phyloP scores from a whole-genome alignment of 2,329 filamentous ascomycete genomes.

The Xylaria digitata region DNA sequence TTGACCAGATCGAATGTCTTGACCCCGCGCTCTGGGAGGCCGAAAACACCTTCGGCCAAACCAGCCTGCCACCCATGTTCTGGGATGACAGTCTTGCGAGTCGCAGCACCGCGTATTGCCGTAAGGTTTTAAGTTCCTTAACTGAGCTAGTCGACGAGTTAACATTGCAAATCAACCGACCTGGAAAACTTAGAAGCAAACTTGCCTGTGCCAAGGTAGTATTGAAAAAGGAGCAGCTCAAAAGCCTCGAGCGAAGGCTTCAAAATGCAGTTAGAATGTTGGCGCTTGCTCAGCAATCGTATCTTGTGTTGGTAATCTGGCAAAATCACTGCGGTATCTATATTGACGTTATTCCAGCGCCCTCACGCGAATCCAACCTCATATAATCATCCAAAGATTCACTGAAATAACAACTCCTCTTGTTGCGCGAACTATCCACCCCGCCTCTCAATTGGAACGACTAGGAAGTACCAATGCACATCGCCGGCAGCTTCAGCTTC shows the following conservation, averaged over 20 bases:
- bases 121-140: constrained; percentile 40
- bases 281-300: constrained; percentile 39
- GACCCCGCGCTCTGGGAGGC: constrained; percentile 42
- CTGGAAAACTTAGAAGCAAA: constrained; percentile 16
- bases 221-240: constrained; percentile 42
- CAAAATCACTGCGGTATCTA: not conserved
- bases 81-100: constrained; percentile 35
- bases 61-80: constrained; percentile 24
- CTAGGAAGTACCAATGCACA: no score
- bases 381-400: constrained; percentile 40
- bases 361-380: constrained; percentile 38
- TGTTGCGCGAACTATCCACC: not conserved
- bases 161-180: constrained; percentile 28
- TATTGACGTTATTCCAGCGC: constrained; percentile 33
- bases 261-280: constrained; percentile 42
- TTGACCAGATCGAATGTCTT: constrained; percentile 46
- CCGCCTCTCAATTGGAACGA: not conserved
- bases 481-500: not conserved
- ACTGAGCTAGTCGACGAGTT: constrained; percentile 40
- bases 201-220: constrained; percentile 33
- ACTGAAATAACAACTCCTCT: constrained; percentile 9
- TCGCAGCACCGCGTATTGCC: constrained; percentile 40
- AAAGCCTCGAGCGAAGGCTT: constrained; percentile 37
- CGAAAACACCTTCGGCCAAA: constrained; percentile 33
- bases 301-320: constrained; percentile 39